Percentiles rank a stretch among this genome's conserved stretches.
Evolutionary conservation across 2,329 filamentous ascomycete species (phyloP).

Genomic region (Xylariales sp.): DNA sequence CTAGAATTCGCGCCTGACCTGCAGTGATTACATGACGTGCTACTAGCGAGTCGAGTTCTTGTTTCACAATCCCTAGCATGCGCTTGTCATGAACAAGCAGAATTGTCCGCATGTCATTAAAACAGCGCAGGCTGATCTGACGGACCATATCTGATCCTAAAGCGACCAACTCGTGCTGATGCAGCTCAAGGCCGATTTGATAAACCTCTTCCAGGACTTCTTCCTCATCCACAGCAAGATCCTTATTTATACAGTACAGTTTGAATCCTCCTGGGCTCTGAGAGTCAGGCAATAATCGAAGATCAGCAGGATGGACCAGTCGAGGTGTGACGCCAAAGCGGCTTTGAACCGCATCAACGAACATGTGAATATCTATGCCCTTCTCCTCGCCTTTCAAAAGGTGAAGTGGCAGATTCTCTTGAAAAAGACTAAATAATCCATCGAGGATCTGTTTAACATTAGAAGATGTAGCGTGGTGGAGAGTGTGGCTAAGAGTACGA

Average conservation of each 20-base stretch:
- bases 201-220: too few species aligned
- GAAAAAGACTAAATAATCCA: slow-evolving; percentile 20
- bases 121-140: slow-evolving; percentile 30
- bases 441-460: neutral
- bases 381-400: slow-evolving; percentile 31
- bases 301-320: slow-evolving; percentile 26
- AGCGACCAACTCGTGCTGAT: slow-evolving; percentile 29
- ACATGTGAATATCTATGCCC: slow-evolving; percentile 35
- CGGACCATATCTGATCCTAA: slow-evolving; percentile 26
- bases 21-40: slow-evolving; percentile 20
- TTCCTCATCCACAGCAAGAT: too few species aligned
- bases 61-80: slow-evolving; percentile 32
- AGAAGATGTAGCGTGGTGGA: neutral
- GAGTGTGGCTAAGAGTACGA: neutral
- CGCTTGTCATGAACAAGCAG: slow-evolving; percentile 37
- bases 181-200: too few species aligned
- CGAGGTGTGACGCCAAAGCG: slow-evolving; percentile 25
- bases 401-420: slow-evolving; percentile 24
- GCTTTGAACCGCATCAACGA: slow-evolving; percentile 22
- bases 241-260: too few species aligned
- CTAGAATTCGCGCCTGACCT: too few species aligned
- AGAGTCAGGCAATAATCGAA: too few species aligned
- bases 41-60: slow-evolving; percentile 26
- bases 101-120: slow-evolving; percentile 36
- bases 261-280: too few species aligned